Evolutionary conservation across 805 yeast genomes (phyloP), one percentile per base, ranked within the genome.

Genomic region (Diddensiella transvaalensis): DNA sequence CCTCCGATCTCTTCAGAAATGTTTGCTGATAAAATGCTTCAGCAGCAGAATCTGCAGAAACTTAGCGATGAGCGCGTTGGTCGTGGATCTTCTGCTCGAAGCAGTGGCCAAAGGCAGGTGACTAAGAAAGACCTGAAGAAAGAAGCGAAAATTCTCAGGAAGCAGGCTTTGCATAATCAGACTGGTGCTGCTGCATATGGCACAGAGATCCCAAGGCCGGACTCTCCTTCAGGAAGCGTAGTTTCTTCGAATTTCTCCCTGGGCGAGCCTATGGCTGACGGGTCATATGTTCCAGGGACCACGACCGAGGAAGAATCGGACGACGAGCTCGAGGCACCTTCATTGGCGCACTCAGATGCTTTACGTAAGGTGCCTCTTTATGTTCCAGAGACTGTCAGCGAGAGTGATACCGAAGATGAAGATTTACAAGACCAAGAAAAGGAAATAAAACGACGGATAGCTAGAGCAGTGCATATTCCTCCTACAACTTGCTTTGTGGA

Each of bases 1-100:
- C 83, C 90, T 4, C 83, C 95, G 1, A 79, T 89, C 24, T 69
- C 82, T 17, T 79, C 87, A 1, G 85, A 75, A 35, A 67, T 76
- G 1, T 85, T 85, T 66, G 86, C 85, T 18, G 85, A 83, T 55
- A 85, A 87, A 62, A 84, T 85, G 29, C 62, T 65, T 30, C 64
- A 65, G 53, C 72, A 67, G 56, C 60, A 62, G 51, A 59, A 60
- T 38, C 22, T 51, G 22, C 56, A 55, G 40, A 39, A 39, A 42
- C 33, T 48, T 18, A 48, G 51, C 19, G 54, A 57, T 10, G 55
- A 51, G 22, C 55, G 50, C 11, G 50, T 49, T 23, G 60, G 61
- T 18, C 48, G 61, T 46, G 60, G 60, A 5, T 57, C 60, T 3
- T 43, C 49, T 17, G 48, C 49, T 3, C 39, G 56, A 33, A 38